Conservation (phyloP, 2,329 filamentous ascomycete species). For the Bisporella sp. region DNA sequence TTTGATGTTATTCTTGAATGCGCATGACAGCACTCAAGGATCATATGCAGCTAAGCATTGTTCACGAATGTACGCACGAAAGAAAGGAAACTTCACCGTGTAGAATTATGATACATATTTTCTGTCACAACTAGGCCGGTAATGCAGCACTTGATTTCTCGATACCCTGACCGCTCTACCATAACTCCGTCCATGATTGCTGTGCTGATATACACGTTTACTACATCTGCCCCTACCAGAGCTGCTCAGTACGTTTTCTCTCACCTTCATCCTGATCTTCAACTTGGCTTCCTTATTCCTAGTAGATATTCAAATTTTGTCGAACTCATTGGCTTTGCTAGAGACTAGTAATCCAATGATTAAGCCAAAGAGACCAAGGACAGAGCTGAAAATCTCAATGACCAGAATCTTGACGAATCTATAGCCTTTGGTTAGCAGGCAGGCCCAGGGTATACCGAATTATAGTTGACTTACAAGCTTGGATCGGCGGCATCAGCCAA, state of each 20-base stretch:
- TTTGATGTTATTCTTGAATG: too few relatives aligned
- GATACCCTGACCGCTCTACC: slow-evolving; percentile 13
- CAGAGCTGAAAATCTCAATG: slow-evolving; percentile 98
- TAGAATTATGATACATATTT: slow-evolving; percentile 20
- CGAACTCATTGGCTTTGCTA: slow-evolving; percentile 73
- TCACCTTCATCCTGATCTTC: neutral
- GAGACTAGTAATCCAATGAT: slow-evolving; percentile 90
- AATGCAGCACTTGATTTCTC: slow-evolving; percentile 10
- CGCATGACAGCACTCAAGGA: too few relatives aligned
- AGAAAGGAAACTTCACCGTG: too few relatives aligned
- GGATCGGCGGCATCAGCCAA: slow-evolving; percentile 92
- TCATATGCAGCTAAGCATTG: too few relatives aligned
- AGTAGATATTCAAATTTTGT: neutral
- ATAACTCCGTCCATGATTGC: slow-evolving; percentile 13
- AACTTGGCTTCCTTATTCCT: too few relatives aligned
- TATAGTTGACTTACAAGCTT: slow-evolving; percentile 60
- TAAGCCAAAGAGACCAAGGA: slow-evolving; percentile 90
- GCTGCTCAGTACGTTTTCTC: neutral
- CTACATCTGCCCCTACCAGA: slow-evolving; percentile 1
- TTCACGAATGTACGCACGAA: too few relatives aligned
- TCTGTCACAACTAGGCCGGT: slow-evolving; percentile 13
- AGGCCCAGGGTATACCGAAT: neutral
- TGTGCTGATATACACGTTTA: slow-evolving; percentile 17
- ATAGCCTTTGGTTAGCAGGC: slow-evolving; percentile 11
- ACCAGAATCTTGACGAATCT: slow-evolving; percentile 99